phyloP scores from a whole-genome alignment of 306 rosid species.

The Astragalus membranaceus region DNA sequence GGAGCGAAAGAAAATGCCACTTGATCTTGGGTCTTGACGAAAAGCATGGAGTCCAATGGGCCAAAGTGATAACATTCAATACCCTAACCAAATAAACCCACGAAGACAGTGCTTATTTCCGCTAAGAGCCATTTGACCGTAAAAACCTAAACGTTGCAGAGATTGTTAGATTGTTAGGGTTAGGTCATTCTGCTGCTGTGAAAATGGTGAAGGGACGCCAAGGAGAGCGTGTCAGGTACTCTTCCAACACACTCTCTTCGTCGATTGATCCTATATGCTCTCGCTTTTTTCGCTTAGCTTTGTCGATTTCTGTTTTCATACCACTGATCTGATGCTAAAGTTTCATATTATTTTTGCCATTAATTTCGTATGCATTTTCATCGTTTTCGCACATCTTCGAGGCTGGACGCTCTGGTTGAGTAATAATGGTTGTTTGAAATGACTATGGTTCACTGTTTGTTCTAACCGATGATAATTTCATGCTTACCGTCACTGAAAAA shows the following conservation, averaged over 20 bases:
- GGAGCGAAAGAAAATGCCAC: too few species aligned
- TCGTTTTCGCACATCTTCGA: background rate
- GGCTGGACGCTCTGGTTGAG: background rate
- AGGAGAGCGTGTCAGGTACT: conserved; percentile 86
- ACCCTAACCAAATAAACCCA: background rate
- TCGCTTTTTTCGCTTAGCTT: background rate
- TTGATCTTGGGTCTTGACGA: too few species aligned
- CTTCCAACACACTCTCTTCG: background rate
- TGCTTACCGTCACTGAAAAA: background rate
- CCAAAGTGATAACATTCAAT: background rate
- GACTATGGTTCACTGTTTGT: background rate
- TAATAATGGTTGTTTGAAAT: background rate
- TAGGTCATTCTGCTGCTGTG: background rate
- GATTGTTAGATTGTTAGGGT: background rate
- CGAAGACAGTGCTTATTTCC: background rate
- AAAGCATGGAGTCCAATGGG: background rate
- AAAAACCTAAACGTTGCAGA: background rate
- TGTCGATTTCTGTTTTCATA: background rate
- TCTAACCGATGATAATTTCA: background rate
- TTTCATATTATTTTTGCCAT: background rate
- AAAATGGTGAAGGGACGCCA: conserved; percentile 88
- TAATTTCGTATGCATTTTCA: background rate
- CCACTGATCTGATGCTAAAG: background rate
- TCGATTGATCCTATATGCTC: background rate
- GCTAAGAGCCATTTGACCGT: background rate